These are phyloP conservation scores for Brettanomyces anomalus DNA, from an alignment of 805 yeast species.

Conservation along the genomic window DNA sequence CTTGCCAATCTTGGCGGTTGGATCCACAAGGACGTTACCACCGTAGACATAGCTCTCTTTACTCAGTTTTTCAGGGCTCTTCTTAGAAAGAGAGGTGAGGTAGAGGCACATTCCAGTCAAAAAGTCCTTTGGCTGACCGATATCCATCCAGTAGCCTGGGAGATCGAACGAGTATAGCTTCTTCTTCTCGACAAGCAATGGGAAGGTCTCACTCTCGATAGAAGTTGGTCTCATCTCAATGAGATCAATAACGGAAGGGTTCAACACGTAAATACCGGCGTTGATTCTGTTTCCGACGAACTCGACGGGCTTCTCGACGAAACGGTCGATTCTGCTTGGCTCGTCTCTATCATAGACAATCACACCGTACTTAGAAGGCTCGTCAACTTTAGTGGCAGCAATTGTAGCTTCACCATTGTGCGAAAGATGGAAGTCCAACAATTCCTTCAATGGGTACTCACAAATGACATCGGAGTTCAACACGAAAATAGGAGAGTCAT, in stretches of 20 bases:
- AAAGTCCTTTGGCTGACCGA: slow-evolving; percentile 99
- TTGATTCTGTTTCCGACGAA: slow-evolving; percentile 99
- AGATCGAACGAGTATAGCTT: slow-evolving; percentile 90
- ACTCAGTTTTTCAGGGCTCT: slow-evolving; percentile 54
- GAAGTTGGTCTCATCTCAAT: slow-evolving; percentile 98
- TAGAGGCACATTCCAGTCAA: slow-evolving; percentile 90
- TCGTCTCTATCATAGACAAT: slow-evolving; percentile 95
- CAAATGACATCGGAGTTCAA: slow-evolving; percentile 98
- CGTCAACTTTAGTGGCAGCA: slow-evolving; percentile 99
- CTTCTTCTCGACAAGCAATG: slow-evolving; percentile 81
- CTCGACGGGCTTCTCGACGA: slow-evolving; percentile 98
- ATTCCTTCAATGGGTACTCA: slow-evolving; percentile 93
- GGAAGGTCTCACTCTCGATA: slow-evolving; percentile 99
- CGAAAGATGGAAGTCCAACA: slow-evolving; percentile 84
- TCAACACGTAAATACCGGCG: slow-evolving; percentile 96
- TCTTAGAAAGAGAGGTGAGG: slow-evolving; percentile 79
- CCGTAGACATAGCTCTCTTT: slow-evolving; percentile 70
- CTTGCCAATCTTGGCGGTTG: slow-evolving; percentile 88
- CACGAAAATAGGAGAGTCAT: slow-evolving; percentile 93
- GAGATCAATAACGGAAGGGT: slow-evolving; percentile 94
- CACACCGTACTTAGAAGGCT: slow-evolving; percentile 99
- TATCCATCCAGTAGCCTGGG: slow-evolving; percentile 99
- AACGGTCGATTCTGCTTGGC: slow-evolving; percentile 93
- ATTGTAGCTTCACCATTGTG: slow-evolving; percentile 98
- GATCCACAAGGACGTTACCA: slow-evolving; percentile 90